Evolutionary conservation across 1,284 basidiomycete species (phyloP).

Genomic region (Pholiota adiposa): DNA sequence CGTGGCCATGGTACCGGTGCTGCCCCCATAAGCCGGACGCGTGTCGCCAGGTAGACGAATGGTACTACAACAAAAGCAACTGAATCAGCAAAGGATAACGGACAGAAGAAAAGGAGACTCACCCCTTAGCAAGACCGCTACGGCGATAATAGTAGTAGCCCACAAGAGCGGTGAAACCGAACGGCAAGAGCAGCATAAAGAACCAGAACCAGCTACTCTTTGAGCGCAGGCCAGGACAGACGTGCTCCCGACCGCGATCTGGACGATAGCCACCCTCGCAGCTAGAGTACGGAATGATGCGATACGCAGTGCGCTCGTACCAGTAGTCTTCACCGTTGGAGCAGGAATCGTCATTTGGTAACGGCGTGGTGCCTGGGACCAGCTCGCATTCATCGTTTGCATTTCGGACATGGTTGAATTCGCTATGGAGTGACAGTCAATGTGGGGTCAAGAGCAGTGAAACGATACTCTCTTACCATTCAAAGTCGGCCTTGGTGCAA

Average conservation of each 20-base stretch:
- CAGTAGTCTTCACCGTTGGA: constrained; percentile 71
- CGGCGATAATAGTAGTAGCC: constrained; percentile 82
- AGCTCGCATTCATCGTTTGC: constrained; percentile 75
- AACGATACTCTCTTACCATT: constrained; percentile 68
- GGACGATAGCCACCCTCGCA: constrained; percentile 79
- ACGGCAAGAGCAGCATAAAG: constrained; percentile 75
- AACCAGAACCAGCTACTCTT: constrained; percentile 85
- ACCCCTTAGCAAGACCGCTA: constrained; percentile 75
- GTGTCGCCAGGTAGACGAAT: constrained; percentile 77
- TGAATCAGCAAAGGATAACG: constrained; percentile 3
- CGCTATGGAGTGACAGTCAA: constrained; percentile 53
- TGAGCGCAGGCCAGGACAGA: constrained; percentile 78
- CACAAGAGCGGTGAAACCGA: constrained; percentile 72
- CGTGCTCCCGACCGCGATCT: constrained; percentile 74
- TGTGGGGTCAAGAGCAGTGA: not conserved
- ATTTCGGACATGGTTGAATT: constrained; percentile 87
- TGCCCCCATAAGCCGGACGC: constrained; percentile 44
- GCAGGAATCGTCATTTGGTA: constrained; percentile 67
- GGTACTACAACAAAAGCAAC: constrained; percentile 48
- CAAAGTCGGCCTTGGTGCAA: constrained; percentile 81
- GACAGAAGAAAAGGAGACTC: constrained; percentile 32
- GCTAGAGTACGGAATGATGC: constrained; percentile 85
- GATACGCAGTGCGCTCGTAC: constrained; percentile 91
- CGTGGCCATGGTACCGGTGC: constrained; percentile 64
- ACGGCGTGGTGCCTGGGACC: constrained; percentile 65